Conservation (phyloP, 306 rosid genomes). For the Crotalaria pallida region DNA sequence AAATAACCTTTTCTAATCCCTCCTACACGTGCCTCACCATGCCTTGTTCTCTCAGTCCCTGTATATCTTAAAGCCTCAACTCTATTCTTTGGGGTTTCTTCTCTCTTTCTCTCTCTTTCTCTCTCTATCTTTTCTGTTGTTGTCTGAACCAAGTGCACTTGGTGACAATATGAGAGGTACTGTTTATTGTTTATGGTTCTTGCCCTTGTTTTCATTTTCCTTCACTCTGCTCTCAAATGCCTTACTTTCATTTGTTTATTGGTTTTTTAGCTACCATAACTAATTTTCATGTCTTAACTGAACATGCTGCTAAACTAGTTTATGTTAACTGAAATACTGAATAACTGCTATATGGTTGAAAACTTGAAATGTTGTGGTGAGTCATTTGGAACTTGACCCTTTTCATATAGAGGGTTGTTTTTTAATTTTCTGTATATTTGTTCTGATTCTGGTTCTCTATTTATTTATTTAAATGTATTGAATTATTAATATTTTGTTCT, state of each 20-base stretch:
- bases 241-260: background rate
- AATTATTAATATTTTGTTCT: background rate
- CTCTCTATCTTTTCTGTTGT: background rate
- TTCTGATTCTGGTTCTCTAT: background rate
- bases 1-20: constrained; percentile 25
- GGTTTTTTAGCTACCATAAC: background rate
- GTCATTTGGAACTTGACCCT: background rate
- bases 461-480: too few relatives aligned
- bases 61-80: background rate
- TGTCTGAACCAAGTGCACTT: constrained; percentile 21
- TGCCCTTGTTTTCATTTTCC: constrained; percentile 7
- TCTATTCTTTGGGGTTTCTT: constrained; percentile 31
- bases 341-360: background rate
- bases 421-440: background rate
- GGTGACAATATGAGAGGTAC: constrained; percentile 9
- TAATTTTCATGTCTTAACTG: background rate
- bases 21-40: constrained; percentile 31
- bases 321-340: background rate
- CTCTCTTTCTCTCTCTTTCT: constrained; percentile 7
- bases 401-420: background rate
- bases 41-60: constrained; percentile 23
- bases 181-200: background rate
- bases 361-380: background rate
- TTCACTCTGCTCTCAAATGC: background rate
- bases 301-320: background rate